These are phyloP conservation scores for Yarrowia alimentaria DNA, from an alignment of 805 yeast species.

Conservation along the genomic window DNA sequence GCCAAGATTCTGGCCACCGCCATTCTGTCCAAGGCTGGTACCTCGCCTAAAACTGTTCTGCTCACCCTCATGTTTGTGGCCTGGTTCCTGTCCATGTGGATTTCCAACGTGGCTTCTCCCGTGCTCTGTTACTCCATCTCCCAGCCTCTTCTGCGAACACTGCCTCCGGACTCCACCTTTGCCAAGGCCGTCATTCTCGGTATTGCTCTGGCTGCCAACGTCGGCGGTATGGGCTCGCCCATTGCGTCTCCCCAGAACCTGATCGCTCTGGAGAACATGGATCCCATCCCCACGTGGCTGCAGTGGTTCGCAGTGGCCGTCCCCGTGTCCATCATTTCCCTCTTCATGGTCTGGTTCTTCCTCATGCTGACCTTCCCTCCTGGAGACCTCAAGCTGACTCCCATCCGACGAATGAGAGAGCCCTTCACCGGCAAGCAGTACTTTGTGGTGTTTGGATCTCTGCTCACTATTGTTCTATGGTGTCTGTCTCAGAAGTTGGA, in stretches of 20 bases:
- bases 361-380: conserved; percentile 64
- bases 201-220: conserved; percentile 86
- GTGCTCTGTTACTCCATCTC: conserved; percentile 87
- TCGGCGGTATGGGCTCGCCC: conserved; percentile 97
- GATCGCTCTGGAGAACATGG: conserved; percentile 84
- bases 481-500: conserved; percentile 77
- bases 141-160: conserved; percentile 81
- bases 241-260: conserved; percentile 96
- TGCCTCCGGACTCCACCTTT: conserved; percentile 74
- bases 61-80: conserved; percentile 84
- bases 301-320: conserved; percentile 89
- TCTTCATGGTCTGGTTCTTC: conserved; percentile 70
- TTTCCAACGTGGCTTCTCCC: conserved; percentile 96
- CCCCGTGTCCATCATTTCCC: conserved; percentile 68
- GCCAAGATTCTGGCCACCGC: conserved; percentile 83
- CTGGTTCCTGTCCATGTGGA: conserved; percentile 88
- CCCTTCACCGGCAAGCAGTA: conserved; percentile 58
- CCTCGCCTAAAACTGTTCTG: conserved; percentile 73
- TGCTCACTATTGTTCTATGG: conserved; percentile 80
- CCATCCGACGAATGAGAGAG: conserved; percentile 58
- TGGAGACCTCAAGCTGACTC: conserved; percentile 49
- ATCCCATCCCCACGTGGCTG: conserved; percentile 80
- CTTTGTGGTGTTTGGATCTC: conserved; percentile 66
- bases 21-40: conserved; percentile 79
- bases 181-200: conserved; percentile 85